Evolutionary conservation across 1,284 basidiomycete genomes (phyloP), one percentile per base, ranked within the genome.

Genomic region (Serendipita sp.): DNA sequence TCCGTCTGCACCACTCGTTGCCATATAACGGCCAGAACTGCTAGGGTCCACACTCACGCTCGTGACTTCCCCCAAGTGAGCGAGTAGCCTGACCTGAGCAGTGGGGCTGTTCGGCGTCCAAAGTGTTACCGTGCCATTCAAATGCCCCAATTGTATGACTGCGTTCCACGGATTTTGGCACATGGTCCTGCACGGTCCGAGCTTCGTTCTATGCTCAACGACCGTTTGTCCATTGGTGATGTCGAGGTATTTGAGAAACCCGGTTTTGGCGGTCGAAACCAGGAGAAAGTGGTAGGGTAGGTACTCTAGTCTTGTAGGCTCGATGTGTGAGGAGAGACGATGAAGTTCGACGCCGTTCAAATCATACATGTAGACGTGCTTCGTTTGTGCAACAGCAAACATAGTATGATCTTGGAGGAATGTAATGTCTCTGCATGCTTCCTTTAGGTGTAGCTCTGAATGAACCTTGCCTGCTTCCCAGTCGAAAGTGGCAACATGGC

Each of bases 361-460:
- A 74, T 99, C 96, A 71, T 99, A 98, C 64, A 99, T 93, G 75
- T 91, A 99, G 17, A 89, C 89, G 71, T 96, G 93, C 78, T 94
- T 92, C 73, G 93, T 92, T 74, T 99, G 95, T 0, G 95, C 95
- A 12, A 96, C 93, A 1, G 95, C 96, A 70, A 89, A 93, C 75
- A 88, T 91, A 0, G 87, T 86, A 63, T 95, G 88, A 69, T 94
- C 91, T 71, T 98, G 94, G 8, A 99, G 76, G 73, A 94, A 99
- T 30, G 89, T 92, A 73, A 98, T 88, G 72, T 97, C 94, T 67
- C 93, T 68, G 80, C 88, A 79, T 41, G 91, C 93, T 74, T 98
- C 95, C 64, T 83, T 81, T 3, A 98, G 77, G 68, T 96, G 92
- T 38, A 97, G 78, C 71, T 99, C 95, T 2, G 88, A 82, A 69